Evolutionary conservation across 306 rosid genomes (phyloP), one percentile per base, ranked within the genome.

Genomic region (Pueraria montana): DNA sequence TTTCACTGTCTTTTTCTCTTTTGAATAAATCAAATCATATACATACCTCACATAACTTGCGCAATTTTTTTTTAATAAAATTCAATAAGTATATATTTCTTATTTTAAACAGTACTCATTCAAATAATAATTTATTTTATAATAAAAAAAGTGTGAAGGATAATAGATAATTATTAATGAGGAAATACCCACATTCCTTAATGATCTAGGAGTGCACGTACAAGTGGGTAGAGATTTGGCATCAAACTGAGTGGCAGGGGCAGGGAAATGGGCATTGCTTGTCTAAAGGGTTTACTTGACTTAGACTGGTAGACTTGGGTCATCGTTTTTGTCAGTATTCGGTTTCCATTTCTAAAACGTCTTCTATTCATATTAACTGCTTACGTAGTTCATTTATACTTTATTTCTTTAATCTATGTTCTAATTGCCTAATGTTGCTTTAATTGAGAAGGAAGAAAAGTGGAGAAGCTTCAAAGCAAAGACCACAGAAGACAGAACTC

Each of bases 241-340:
- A 76, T 38, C n/a, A 1, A 38, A 30, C 0, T 59, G 9, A 62
- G 30, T 64, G 67, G 72, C 8, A 18, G 62, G 24, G 26, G 24
- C 26, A 21, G 7, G 65, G 17, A 38, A 32, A 12, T 66, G 63
- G 42, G 23, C 18, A 2, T 71, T n/a, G 12, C 82, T 45, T 61
- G 30, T 61, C 56, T 3, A 11, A 81, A 64, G 85, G 46, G 86
- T 62, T 63, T 40, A 50, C 78, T 78, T 80, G 84, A 79, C 84
- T 70, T 74, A 59, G 84, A 72, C 56, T 1, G 1, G 56, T 27
- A 68, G 86, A 85, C 85, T 64, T 78, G 38, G 46, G 88, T 86
- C 86, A 4, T 75, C 83, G 21, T 23, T 13, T 52, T 45, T 50
- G 55, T 74, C 38, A 27, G 17, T 32, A 8, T 62, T 68, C 36